Base-by-base conservation (phyloP, 108 stramenopile genomes). In the Nitzschia palea region DNA sequence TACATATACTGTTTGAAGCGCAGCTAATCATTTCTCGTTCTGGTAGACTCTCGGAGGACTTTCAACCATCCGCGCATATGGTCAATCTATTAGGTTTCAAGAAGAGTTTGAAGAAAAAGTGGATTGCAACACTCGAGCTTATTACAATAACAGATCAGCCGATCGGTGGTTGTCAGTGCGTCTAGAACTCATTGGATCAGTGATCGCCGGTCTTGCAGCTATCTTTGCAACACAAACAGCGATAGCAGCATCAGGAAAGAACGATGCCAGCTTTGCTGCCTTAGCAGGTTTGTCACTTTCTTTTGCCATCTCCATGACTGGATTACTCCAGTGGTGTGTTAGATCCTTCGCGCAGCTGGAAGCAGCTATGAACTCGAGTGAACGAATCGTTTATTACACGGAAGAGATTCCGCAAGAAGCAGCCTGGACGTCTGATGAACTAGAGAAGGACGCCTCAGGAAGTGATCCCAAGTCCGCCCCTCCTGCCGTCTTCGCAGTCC, bases 21-120 rank as follows among this genome's bases (percentile, higher is more conserved):
- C n/a, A n/a, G n/a, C n/a, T n/a, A n/a, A n/a, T n/a, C n/a, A n/a
- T n/a, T n/a, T n/a, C n/a, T n/a, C n/a, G n/a, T n/a, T n/a, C n/a
- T n/a, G n/a, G n/a, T n/a, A n/a, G 86, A 94, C 94, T 9, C 71
- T 98, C 17, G 88, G 86, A 25, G 97, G 97, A 1, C 72, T 95
- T 15, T 62, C 83, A 29, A 95, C 96, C 45, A 96, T 98, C 55
- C 84, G 97, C 12, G 96, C 96, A 4, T 98, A 77, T 63, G 91
- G 82, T 14, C 54, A 77, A 34, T 50, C 69, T 3, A 60, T 64
- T 8, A 63, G 78, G 26, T 93, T 96, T 47, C 50, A 57, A 26
- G 22, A 66, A 17, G 70, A 79, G 34, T 87, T 90, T 76, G 85
- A 89, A 44, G 44, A 29, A 23, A 74, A 78, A 35, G 63, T 94